Percentiles rank a stretch among this genome's conserved stretches.
These are phyloP conservation scores for Sporisorium reilianum DNA, from an alignment of 1,284 basidiomycete genomes.

Conservation along the genomic window DNA sequence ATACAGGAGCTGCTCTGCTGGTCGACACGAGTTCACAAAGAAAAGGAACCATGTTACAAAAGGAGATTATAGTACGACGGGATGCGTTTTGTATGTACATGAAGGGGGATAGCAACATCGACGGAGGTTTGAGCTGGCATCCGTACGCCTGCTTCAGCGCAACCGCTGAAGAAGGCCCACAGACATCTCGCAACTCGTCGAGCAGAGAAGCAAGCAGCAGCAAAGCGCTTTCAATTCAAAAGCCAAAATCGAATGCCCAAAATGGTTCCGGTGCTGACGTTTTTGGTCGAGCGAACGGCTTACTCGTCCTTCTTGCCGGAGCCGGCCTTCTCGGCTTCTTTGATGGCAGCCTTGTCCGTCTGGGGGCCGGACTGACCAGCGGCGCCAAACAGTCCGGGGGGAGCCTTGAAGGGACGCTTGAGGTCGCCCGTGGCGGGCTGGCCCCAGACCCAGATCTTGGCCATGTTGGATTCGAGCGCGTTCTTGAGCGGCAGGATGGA, in stretches of 20 bases:
- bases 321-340: slow-evolving; percentile 84
- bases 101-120: slow-evolving; percentile 1
- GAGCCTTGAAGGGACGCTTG: slow-evolving; percentile 89
- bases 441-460: slow-evolving; percentile 67
- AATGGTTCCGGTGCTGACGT: neutral
- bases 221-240: no score
- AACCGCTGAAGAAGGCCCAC: neutral
- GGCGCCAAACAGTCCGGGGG: slow-evolving; percentile 77
- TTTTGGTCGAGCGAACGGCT: slow-evolving; percentile 8
- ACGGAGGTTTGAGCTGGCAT: neutral
- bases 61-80: slow-evolving; percentile 6
- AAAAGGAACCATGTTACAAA: neutral
- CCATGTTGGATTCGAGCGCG: slow-evolving; percentile 68
- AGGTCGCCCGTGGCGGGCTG: slow-evolving; percentile 81
- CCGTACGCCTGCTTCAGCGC: neutral
- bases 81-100: slow-evolving; percentile 30
- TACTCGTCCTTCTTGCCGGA: slow-evolving; percentile 82
- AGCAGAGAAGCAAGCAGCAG: neutral
- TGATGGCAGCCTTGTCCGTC: slow-evolving; percentile 85
- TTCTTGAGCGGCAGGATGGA: slow-evolving; percentile 68
- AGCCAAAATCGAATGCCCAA: neutral
- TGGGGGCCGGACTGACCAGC: slow-evolving; percentile 71
- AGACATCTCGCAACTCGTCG: neutral
- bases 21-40: neutral
- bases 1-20: neutral